phyloP scores from a whole-genome alignment of 768 basidiomycete species.

The Lentinula boryana region DNA sequence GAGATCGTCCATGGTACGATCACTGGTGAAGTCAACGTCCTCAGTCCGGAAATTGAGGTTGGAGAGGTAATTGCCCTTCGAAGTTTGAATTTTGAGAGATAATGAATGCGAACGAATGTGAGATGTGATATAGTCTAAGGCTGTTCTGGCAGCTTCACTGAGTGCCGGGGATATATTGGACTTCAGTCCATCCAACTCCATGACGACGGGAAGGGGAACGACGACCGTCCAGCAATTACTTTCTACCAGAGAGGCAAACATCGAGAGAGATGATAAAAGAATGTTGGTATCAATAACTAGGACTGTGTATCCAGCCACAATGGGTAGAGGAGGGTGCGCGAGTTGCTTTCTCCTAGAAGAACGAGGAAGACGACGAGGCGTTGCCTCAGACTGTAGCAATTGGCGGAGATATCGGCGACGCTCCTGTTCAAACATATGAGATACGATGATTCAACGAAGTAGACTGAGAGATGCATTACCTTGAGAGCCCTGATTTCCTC shows the following conservation, averaged over 20 bases:
- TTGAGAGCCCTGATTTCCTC: slow-evolving; percentile 77
- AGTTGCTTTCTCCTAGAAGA: slow-evolving; percentile 17
- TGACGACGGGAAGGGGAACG: slow-evolving; percentile 90
- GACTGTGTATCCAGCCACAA: slow-evolving; percentile 81
- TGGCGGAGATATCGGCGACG: slow-evolving; percentile 69
- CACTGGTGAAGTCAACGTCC: slow-evolving; percentile 62
- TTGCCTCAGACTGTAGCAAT: slow-evolving; percentile 47
- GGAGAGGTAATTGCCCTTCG: slow-evolving; percentile 87
- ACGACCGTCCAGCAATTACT: slow-evolving; percentile 81
- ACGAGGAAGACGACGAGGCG: slow-evolving; percentile 13
- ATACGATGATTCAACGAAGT: slow-evolving; percentile 8
- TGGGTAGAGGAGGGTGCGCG: slow-evolving; percentile 38
- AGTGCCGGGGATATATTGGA: slow-evolving; percentile 53
- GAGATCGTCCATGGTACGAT: slow-evolving; percentile 89
- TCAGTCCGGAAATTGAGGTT: slow-evolving; percentile 81
- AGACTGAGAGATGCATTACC: slow-evolving; percentile 33
- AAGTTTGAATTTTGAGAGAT: slow-evolving; percentile 92
- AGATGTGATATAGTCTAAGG: slow-evolving; percentile 69
- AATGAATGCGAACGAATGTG: slow-evolving; percentile 68
- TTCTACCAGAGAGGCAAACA: slow-evolving; percentile 73
- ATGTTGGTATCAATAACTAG: slow-evolving; percentile 96
- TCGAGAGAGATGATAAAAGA: slow-evolving; percentile 72
- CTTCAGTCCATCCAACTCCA: slow-evolving; percentile 92
- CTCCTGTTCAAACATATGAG: slow-evolving; percentile 36
- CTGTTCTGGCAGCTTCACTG: slow-evolving; percentile 66